phyloP scores from a whole-genome alignment of 805 yeast species.

The Starmera quercuum region DNA sequence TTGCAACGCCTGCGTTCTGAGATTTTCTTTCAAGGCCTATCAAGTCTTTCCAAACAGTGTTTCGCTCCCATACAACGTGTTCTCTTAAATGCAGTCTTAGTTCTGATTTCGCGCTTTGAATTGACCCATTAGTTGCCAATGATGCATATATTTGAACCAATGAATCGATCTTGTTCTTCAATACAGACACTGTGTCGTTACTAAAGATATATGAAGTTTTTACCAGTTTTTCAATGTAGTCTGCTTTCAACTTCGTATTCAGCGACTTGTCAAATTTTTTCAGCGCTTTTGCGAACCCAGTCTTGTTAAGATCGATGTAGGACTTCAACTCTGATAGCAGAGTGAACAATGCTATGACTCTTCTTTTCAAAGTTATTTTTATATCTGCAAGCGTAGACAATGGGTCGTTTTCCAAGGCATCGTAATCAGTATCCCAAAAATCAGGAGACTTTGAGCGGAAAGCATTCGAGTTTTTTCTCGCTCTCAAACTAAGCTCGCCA shows the following conservation, averaged over 20 bases:
- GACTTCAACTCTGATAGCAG: conserved; percentile 76
- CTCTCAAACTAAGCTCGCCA: conserved; percentile 10
- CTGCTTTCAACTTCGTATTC: conserved; percentile 49
- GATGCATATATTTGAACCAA: conserved; percentile 49
- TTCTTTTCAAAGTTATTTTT: conserved; percentile 55
- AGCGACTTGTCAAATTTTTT: conserved; percentile 89
- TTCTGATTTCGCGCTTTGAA: conserved; percentile 38
- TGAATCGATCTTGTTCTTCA: conserved; percentile 48
- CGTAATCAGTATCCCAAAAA: conserved; percentile 18
- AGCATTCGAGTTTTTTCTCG: conserved; percentile 9
- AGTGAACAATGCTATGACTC: conserved; percentile 62
- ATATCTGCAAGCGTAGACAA: conserved; percentile 20
- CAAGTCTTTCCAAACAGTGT: conserved; percentile 97
- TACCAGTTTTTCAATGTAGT: conserved; percentile 44
- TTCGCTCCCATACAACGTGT: conserved; percentile 95
- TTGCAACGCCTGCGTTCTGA: conserved; percentile 56
- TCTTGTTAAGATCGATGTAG: conserved; percentile 72
- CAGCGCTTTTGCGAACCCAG: conserved; percentile 84
- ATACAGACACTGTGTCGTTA: conserved; percentile 33
- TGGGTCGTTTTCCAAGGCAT: conserved; percentile 13
- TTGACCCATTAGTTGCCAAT: conserved; percentile 33
- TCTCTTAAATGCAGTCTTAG: conserved; percentile 63
- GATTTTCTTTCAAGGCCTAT: conserved; percentile 83
- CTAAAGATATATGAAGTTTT: conserved; percentile 47
- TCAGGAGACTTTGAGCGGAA: conserved; percentile 17